Evolutionary conservation across 2,329 filamentous ascomycete genomes (phyloP).

Genomic region (Plenodomus tracheiphilus): DNA sequence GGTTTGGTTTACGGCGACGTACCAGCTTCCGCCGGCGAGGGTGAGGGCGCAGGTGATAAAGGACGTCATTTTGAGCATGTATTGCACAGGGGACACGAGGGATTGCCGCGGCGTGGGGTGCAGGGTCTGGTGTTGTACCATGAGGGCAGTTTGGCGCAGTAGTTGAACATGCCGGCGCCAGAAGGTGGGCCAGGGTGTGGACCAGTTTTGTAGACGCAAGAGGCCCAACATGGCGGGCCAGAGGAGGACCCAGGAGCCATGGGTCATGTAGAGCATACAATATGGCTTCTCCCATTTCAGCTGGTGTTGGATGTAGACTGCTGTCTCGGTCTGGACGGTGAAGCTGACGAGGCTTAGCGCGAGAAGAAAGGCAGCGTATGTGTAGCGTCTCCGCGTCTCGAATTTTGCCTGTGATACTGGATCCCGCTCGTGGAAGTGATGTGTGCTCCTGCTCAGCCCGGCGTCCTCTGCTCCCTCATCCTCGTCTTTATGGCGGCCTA

Average conservation of each 20-base stretch:
- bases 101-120: constrained; percentile 58
- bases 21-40: constrained; percentile 91
- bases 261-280: constrained; percentile 98
- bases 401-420: constrained; percentile 66
- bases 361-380: constrained; percentile 83
- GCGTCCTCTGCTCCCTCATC: constrained; percentile 45
- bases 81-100: constrained; percentile 63
- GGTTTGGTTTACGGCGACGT: constrained; percentile 90
- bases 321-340: constrained; percentile 92
- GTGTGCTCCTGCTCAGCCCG: constrained; percentile 60
- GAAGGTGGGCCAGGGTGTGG: constrained; percentile 79
- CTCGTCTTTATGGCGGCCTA: constrained; percentile 47
- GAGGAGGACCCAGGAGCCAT: constrained; percentile 88
- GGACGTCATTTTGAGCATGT: constrained; percentile 78
- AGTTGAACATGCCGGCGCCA: constrained; percentile 74
- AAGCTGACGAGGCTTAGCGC: constrained; percentile 83
- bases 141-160: constrained; percentile 70
- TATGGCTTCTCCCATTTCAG: constrained; percentile 98
- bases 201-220: constrained; percentile 76
- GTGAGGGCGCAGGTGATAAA: constrained; percentile 86
- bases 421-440: constrained; percentile 70
- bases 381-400: constrained; percentile 80
- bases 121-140: constrained; percentile 81
- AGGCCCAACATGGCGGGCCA: constrained; percentile 85
- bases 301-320: constrained; percentile 90